These are phyloP conservation scores for Termitomyces sp. DNA, from an alignment of 768 basidiomycete genomes.

Conservation along the genomic window DNA sequence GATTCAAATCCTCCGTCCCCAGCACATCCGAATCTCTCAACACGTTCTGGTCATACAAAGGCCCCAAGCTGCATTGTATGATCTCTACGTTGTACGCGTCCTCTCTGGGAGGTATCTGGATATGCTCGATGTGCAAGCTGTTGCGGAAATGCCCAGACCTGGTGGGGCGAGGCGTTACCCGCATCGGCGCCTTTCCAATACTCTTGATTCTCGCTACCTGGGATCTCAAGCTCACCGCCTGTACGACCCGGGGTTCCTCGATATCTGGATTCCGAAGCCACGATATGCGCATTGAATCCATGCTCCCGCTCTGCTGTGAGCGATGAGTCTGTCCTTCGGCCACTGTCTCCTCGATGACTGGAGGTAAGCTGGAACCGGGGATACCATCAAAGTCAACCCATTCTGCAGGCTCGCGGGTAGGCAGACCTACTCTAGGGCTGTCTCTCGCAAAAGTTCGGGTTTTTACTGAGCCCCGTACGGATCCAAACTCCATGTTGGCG, in stretches of 20 bases:
- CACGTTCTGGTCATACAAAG: slow-evolving; percentile 15
- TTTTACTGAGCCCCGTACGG: neutral
- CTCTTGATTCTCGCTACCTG: slow-evolving; percentile 32
- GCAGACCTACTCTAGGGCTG: neutral
- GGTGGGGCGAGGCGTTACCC: slow-evolving; percentile 29
- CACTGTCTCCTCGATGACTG: slow-evolving; percentile 7
- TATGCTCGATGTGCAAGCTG: slow-evolving; percentile 30
- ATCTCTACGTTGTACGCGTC: slow-evolving; percentile 20
- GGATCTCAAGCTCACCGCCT: slow-evolving; percentile 10
- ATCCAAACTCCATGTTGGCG: slow-evolving; percentile 3
- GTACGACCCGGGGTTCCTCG: slow-evolving; percentile 11
- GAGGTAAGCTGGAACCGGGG: neutral
- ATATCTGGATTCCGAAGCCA: slow-evolving; percentile 17
- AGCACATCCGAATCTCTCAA: slow-evolving; percentile 31
- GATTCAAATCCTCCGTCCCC: neutral
- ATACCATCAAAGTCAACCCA: slow-evolving; percentile 16
- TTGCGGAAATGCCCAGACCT: slow-evolving; percentile 19
- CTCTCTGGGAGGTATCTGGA: slow-evolving; percentile 25
- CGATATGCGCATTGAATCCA: slow-evolving; percentile 13
- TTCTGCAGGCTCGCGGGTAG: neutral
- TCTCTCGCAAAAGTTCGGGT: neutral
- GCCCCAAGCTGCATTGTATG: slow-evolving; percentile 20
- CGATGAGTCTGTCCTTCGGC: neutral
- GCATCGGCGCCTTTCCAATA: slow-evolving; percentile 33
- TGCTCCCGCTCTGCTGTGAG: slow-evolving; percentile 4